A percentile compares a stretch with the other conserved stretches of the same genome.
phyloP scores from a whole-genome alignment of 495 filamentous ascomycete species.

The Tuber melanosporum region DNA sequence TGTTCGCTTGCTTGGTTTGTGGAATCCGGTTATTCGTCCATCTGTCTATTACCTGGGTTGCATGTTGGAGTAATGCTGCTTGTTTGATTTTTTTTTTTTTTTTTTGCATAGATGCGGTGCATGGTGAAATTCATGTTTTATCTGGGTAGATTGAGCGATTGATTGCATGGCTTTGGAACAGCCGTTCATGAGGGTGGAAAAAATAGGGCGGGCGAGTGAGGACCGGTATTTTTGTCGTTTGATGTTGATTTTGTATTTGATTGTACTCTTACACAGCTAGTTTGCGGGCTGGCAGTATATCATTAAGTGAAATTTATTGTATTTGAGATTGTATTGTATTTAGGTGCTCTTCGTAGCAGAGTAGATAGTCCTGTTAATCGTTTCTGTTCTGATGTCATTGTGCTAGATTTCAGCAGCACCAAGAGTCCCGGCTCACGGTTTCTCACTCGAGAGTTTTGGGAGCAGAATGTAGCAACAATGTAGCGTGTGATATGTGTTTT shows the following conservation, averaged over 20 bases:
- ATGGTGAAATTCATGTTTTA: neutral
- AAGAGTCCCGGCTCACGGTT: neutral
- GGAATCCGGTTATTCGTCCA: neutral
- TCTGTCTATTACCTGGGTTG: neutral
- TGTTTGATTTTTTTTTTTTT: neutral
- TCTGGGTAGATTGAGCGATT: neutral
- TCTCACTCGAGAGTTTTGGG: neutral
- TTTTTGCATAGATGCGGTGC: slow-evolving; percentile 3
- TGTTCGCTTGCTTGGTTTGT: neutral
- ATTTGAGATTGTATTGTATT: neutral
- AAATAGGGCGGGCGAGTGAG: neutral
- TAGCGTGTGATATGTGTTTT: neutral
- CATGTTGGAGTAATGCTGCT: neutral
- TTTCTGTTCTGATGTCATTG: neutral
- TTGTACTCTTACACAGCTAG: neutral
- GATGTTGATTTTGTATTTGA: neutral
- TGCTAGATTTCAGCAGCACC: neutral
- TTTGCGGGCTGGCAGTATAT: neutral
- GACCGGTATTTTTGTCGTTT: neutral
- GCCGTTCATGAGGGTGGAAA: neutral
- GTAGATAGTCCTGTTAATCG: neutral
- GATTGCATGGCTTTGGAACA: neutral
- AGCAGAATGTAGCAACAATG: neutral
- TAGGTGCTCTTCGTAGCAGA: neutral
- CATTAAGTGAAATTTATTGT: neutral